Evolutionary conservation across 2,329 filamentous ascomycete genomes (phyloP), one percentile per base, ranked within the genome.

Genomic region (Paraphaeosphaeria sporulosa): DNA sequence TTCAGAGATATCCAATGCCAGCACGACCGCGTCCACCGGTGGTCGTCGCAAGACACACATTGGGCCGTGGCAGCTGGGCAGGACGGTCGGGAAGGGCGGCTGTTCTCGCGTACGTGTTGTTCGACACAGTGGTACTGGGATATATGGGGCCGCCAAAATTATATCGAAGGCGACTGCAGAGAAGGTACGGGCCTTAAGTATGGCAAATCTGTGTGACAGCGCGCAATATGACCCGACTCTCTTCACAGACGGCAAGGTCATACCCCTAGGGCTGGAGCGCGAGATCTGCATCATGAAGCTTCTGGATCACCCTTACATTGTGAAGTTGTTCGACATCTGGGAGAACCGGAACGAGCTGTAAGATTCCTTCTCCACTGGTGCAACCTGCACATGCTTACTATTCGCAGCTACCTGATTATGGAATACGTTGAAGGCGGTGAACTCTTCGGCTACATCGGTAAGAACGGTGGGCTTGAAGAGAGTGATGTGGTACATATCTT

Each of bases 251-350:
- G 88, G 89, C 43, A 84, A 90, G 60, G 86, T 89, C 56, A 93
- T 96, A 74, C 94, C 94, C 1, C 88, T 94, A 71, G 91, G 93
- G 1, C 91, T 99, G 62, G 94, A 98, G 79, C 87, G 95, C 57
- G 95, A 99, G 75, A 94, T 99, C 43, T 93, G 94, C 34, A 96
- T 99, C 69, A 93, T 99, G 86, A 98, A 97, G 80, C 85, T 98
- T 59, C 92, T 98, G 62, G 90, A 97, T 71, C 95, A 99, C 79
- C 92, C 90, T 6, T 95, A 98, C 76, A 94, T 98, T 70, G 94
- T 97, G 78, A 92, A 91, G 67, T 82, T 99, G 10, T 95, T 94
- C 75, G 95, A 99, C 79, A 94, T 99, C 32, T 99, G 94, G 94
- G 95, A 99, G 80, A 98, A 97, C 74, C 87, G 92, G 23, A 91